These are phyloP conservation scores for Bryopsis sp. DNA, from an alignment of 139 green algal species.

Conservation along the genomic window DNA sequence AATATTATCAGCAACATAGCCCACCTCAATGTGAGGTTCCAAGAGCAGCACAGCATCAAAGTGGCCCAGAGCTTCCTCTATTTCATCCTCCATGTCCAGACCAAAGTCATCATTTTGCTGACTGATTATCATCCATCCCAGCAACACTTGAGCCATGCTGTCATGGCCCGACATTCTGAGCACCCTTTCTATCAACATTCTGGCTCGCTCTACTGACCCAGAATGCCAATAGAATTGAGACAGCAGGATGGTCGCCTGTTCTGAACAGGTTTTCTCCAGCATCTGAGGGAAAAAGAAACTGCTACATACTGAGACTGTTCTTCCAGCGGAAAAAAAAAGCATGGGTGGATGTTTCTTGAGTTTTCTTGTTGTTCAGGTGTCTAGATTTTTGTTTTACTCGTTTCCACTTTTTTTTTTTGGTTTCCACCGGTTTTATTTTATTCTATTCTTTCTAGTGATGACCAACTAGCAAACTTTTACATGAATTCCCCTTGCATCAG, in stretches of 20 bases:
- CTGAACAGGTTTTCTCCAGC: not conserved
- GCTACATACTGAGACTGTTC: no score
- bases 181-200: not conserved
- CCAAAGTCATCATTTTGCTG: not conserved
- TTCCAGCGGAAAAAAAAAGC: no score
- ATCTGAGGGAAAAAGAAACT: not conserved
- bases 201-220: not conserved
- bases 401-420: no score
- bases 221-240: not conserved
- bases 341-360: no score
- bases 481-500: no score
- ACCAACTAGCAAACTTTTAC: no score
- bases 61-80: not conserved
- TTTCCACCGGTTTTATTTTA: no score
- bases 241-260: not conserved
- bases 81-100: not conserved
- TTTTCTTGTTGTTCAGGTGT: no score
- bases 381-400: no score
- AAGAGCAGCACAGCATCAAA: not conserved
- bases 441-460: no score
- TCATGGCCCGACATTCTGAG: not conserved
- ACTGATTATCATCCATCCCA: not conserved
- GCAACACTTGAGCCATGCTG: not conserved
- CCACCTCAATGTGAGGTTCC: not conserved
- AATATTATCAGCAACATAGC: not conserved